Percentiles rank a stretch among this genome's conserved stretches.
These are phyloP conservation scores for Solanum hybrid DNA, from an alignment of 305 asterid species.

Conservation along the genomic window DNA sequence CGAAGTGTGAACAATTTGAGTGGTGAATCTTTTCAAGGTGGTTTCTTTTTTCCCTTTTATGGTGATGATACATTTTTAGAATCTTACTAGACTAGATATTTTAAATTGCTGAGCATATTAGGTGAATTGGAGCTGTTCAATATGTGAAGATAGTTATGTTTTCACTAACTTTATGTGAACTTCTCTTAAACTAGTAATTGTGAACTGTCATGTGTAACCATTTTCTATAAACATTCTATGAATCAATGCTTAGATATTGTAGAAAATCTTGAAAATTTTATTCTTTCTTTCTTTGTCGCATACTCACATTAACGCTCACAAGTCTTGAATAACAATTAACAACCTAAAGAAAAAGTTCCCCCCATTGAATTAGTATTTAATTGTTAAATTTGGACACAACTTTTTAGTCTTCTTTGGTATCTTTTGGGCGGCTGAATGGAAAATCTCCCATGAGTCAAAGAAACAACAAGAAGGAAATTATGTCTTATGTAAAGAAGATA, in stretches of 20 bases:
- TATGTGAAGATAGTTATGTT: background rate
- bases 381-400: background rate
- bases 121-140: background rate
- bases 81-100: background rate
- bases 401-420: background rate
- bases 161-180: background rate
- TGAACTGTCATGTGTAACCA: background rate
- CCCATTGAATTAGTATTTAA: background rate
- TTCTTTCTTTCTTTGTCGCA: background rate
- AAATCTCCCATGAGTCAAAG: background rate
- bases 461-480: background rate
- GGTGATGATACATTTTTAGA: background rate
- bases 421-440: background rate
- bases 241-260: background rate
- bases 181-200: background rate
- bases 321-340: background rate
- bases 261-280: background rate
- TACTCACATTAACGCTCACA: background rate
- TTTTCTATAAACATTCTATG: background rate
- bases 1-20: background rate
- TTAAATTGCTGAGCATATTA: background rate
- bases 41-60: background rate
- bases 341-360: background rate
- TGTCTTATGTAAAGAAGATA: background rate
- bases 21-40: slow-evolving; percentile 9